Evolutionary conservation across 768 basidiomycete species (phyloP), one percentile per base, ranked within the genome.

Genomic region (Hydnum rufescens): DNA sequence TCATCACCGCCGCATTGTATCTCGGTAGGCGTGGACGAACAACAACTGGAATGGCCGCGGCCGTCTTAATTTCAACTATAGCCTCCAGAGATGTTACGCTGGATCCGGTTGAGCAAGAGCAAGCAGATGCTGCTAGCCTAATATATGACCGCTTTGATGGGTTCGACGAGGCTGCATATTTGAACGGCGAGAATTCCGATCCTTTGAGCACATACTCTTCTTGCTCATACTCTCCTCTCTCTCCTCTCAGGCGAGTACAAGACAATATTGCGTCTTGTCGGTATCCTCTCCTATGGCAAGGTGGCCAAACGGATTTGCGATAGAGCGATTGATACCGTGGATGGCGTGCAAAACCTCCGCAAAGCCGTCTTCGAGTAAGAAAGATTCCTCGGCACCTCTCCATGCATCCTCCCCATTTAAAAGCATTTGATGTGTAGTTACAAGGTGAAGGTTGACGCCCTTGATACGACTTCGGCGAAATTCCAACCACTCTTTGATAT

Each of bases 1-100:
- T 39, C 36, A 39, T 8, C 36, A 39, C 8, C 28, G 43, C 30
- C 1, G 18, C n/a, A n/a, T n/a, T n/a, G n/a, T 8, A 18, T 4
- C 6, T 22, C 16, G 5, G 29, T 30, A 19, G 70, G 5, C 60
- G 69, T 32, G 71, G 71, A 1, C 58, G 71, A 22, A 99, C 95
- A 4, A 99, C 95, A 0, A 96, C 90, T 0, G 95, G 95, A 3
- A 97, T 96, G 89, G 76, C 89, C 53, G 78, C 80, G 25, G 86
- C 87, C 0, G 85, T 80, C 53, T 68, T 96, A 25, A 84, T 95
- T 51, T 82, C 88, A 6, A 84, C 77, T 2, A 75, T 75, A 5
- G 68, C 74, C 65, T 69, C 30, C 28, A 46, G 52, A 23, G 54
- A 56, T 32, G 36, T 51, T 18, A 44, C 53, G 6, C 53, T 52